Evolutionary conservation across 257 asterid genomes (phyloP).

Genomic region (Scutellaria minor): DNA sequence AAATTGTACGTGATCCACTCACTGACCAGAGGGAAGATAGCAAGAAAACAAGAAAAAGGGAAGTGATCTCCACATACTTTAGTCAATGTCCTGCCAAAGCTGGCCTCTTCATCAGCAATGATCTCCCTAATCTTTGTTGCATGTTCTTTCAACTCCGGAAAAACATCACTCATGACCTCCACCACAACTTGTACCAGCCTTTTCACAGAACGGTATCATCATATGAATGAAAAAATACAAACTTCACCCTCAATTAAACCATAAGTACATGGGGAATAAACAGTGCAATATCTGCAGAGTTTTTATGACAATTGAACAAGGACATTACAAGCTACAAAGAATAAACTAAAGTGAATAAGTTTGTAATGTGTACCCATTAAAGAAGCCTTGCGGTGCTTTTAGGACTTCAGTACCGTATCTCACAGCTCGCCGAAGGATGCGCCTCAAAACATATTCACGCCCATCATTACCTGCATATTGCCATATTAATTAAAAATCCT

Average conservation of each 20-base stretch:
- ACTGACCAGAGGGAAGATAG: slow-evolving; percentile 3
- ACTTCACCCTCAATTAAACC: slow-evolving; percentile 5
- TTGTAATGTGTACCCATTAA: slow-evolving; percentile 63
- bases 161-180: slow-evolving; percentile 81
- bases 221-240: slow-evolving; percentile 23
- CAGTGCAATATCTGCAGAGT: not conserved
- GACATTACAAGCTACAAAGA: not conserved
- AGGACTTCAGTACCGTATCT: slow-evolving; percentile 97
- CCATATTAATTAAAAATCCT: slow-evolving; percentile 25
- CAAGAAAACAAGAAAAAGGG: not conserved
- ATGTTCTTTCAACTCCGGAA: slow-evolving; percentile 84
- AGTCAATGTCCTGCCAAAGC: slow-evolving; percentile 90
- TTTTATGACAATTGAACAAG: not conserved
- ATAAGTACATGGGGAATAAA: not conserved
- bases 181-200: slow-evolving; percentile 85
- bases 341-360: slow-evolving; percentile 4
- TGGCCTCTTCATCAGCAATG: slow-evolving; percentile 88
- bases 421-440: slow-evolving; percentile 96
- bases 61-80: slow-evolving; percentile 51
- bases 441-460: slow-evolving; percentile 94
- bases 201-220: slow-evolving; percentile 37
- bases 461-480: slow-evolving; percentile 87
- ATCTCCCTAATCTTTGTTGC: slow-evolving; percentile 63
- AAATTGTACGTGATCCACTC: not conserved
- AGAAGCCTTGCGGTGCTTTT: slow-evolving; percentile 85